A percentile compares a stretch with the other conserved stretches of the same genome.
Conservation (phyloP, 805 yeast species). For the Candida pseudoglaebosa region DNA sequence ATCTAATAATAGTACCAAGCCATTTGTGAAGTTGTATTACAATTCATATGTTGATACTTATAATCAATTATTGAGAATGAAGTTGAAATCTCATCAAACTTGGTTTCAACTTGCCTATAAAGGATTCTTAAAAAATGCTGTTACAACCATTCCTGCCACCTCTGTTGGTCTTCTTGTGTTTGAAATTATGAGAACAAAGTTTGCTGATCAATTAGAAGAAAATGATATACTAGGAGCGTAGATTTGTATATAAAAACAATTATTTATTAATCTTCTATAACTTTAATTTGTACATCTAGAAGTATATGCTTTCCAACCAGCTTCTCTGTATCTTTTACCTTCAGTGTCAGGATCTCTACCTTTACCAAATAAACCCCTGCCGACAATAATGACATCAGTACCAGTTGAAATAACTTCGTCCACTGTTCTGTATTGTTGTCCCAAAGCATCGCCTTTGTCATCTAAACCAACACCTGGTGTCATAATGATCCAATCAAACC, state of each 20-base stretch:
- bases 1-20: conserved; percentile 18
- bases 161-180: conserved; percentile 80
- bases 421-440: conserved; percentile 95
- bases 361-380: conserved; percentile 92
- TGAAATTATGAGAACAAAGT: conserved; percentile 66
- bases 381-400: conserved; percentile 96
- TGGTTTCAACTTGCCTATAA: conserved; percentile 71
- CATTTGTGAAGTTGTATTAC: conserved; percentile 53
- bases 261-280: conserved; percentile 2
- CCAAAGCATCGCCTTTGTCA: conserved; percentile 92
- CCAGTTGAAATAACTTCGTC: conserved; percentile 79
- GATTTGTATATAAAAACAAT: conserved; percentile 2
- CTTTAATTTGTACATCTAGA: conserved; percentile 2
- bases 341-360: conserved; percentile 89
- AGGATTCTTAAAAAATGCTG: conserved; percentile 70
- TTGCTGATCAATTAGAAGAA: conserved; percentile 29
- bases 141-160: conserved; percentile 82
- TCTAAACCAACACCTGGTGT: conserved; percentile 99
- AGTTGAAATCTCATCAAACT: conserved; percentile 48
- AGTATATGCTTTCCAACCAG: conserved; percentile 86
- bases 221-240: conserved; percentile 11
- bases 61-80: conserved; percentile 52
- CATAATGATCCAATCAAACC: conserved; percentile 93
- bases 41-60: conserved; percentile 76
- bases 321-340: conserved; percentile 82